A percentile compares a stretch with the other conserved stretches of the same genome.
Evolutionary conservation across 1,284 basidiomycete species (phyloP).

Genomic region (Blastosporella zonata): DNA sequence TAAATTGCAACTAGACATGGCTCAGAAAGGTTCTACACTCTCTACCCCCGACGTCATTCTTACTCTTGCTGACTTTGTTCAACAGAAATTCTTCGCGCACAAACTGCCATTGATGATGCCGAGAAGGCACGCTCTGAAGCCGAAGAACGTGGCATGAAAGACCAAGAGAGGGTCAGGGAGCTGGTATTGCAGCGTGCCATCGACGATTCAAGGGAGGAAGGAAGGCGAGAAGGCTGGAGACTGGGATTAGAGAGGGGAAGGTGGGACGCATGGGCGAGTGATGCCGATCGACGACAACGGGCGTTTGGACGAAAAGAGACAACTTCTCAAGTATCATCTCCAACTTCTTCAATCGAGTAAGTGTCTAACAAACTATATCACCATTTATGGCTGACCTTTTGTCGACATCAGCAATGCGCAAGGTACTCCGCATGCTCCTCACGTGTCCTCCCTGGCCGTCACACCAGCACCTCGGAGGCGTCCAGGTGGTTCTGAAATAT

Average conservation of each 20-base stretch:
- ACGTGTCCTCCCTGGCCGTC: too few species aligned
- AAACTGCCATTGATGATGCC: constrained; percentile 37
- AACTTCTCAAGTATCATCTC: background rate
- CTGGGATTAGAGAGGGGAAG: constrained; percentile 37
- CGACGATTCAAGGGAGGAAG: constrained; percentile 38
- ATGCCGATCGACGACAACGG: background rate
- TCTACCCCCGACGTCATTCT: background rate
- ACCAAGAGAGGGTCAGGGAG: constrained; percentile 32
- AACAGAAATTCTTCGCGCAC: constrained; percentile 38
- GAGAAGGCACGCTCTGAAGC: constrained; percentile 35
- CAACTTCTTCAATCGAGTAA: too few species aligned
- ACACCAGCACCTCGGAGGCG: too few species aligned
- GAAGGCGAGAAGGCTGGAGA: constrained; percentile 35
- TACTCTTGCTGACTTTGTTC: background rate
- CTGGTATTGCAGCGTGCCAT: constrained; percentile 34
- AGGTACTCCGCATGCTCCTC: too few species aligned
- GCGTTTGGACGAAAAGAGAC: background rate
- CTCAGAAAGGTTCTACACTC: constrained; percentile 33
- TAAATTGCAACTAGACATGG: constrained; percentile 37
- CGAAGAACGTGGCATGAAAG: constrained; percentile 33
- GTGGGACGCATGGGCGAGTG: constrained; percentile 16
- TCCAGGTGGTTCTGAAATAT: too few species aligned
- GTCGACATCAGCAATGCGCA: too few species aligned
- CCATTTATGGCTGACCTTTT: too few species aligned
- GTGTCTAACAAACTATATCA: too few species aligned